Evolutionary conservation across 441 rosid genomes (phyloP), one percentile per base, ranked within the genome.

Genomic region (Populus hybrid): DNA sequence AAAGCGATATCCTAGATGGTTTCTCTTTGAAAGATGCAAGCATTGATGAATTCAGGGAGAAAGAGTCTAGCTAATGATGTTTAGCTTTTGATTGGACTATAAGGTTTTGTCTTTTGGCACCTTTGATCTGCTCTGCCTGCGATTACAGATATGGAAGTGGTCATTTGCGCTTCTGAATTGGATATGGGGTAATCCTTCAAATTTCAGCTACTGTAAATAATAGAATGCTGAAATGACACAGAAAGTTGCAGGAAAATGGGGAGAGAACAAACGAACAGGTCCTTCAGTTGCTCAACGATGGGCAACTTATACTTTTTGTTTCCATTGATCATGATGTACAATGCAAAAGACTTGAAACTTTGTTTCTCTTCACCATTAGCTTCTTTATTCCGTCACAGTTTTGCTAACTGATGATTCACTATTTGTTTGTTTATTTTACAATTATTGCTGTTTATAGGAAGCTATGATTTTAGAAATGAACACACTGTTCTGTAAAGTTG

Each of bases 1-100:
- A 91, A 76, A 86, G 83, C 38, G 97, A 95, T 78, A 86, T 91
- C 67, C 88, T 91, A 11, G 97, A 92, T 66, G 89, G 92, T 26
- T 82, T 92, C 72, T 89, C 93, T 1, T 82, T 90, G 73, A 90
- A 90, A 83, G 98, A 92, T 79, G 81, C 86, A 3, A 84, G 82
- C 35, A 84, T 90, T 28, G 93, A 93, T 75, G 98, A 95, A 82
- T 73, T 85, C 67, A 81, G 81, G 71, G 92, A 91, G 76, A 46
- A 46, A 14, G 87, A 89, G 74, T 77, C 81, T 70, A 81, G 79
- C 59, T 65, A 82, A 36, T 82, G 80, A 69, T 68, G 34, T 59
- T 70, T 50, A 66, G 53, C 38, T 32, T 78, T 67, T 67, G 63
- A 26, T 73, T 40, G 74, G 42, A 71, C 65, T 32, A 24, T 19